Evolutionary conservation across 352 stramenopile species (phyloP).

Genomic region (Blastocystis sp.): DNA sequence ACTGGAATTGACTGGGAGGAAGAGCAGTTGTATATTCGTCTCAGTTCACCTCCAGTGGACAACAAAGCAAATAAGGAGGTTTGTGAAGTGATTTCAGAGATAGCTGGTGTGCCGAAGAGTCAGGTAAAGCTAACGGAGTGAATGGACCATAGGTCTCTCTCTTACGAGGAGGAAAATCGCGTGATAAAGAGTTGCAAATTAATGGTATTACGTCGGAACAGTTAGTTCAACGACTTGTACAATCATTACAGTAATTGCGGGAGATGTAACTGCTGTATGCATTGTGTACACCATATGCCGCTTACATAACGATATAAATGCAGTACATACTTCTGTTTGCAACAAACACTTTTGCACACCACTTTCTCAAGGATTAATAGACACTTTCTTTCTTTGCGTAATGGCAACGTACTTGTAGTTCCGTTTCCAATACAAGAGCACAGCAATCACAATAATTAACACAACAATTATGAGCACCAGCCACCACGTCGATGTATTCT

Average conservation of each 20-base stretch:
- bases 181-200: constrained; percentile 24
- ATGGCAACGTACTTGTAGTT: not conserved
- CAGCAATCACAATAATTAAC: not conserved
- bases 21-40: not conserved
- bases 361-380: too few relatives aligned
- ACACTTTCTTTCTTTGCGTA: not conserved
- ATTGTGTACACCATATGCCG: too few relatives aligned
- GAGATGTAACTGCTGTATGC: too few relatives aligned
- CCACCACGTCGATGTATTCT: not conserved
- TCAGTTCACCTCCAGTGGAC: constrained; percentile 33
- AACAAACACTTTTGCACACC: too few relatives aligned
- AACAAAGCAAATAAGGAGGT: constrained; percentile 59
- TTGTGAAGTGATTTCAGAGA: constrained; percentile 29
- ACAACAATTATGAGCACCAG: not conserved
- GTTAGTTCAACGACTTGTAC: not conserved
- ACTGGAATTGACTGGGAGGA: constrained; percentile 51
- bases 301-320: too few relatives aligned
- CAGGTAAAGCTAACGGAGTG: not conserved
- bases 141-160: not conserved
- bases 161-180: constrained; percentile 42
- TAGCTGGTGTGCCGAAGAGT: constrained; percentile 24
- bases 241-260: not conserved
- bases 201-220: not conserved
- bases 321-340: too few relatives aligned
- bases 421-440: not conserved